Conservation (phyloP, 306 rosid genomes). For the Vigna trinervia region DNA sequence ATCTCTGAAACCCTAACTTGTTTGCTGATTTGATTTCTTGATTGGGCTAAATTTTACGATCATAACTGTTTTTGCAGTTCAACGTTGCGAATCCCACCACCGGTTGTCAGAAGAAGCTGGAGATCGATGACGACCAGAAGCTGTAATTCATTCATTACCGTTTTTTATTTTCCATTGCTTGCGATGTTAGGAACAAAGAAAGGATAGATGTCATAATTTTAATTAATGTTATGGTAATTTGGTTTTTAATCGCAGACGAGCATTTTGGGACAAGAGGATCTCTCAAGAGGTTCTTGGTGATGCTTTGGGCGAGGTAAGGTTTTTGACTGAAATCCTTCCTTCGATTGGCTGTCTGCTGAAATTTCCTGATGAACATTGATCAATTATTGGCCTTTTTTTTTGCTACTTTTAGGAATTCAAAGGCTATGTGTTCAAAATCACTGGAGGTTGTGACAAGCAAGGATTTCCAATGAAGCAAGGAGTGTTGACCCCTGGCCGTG, state of each 20-base stretch:
- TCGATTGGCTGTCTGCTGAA: neutral
- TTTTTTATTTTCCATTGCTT: neutral
- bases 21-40: neutral
- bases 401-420: constrained; percentile 43
- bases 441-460: constrained; percentile 52
- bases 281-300: constrained; percentile 52
- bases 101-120: constrained; percentile 54
- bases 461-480: constrained; percentile 57
- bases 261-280: constrained; percentile 54
- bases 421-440: constrained; percentile 50
- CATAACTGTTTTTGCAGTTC: constrained; percentile 40
- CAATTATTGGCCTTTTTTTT: neutral
- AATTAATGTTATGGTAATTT: neutral
- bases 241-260: constrained; percentile 39
- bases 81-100: constrained; percentile 55
- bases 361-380: neutral
- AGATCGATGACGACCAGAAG: constrained; percentile 47
- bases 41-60: neutral
- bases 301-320: constrained; percentile 51
- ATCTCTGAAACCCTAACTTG: constrained; percentile 19
- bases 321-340: neutral
- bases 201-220: neutral
- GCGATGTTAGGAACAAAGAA: neutral
- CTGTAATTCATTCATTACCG: constrained; percentile 38
- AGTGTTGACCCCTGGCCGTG: constrained; percentile 54